Conservation (phyloP, 164 flowering plant genomes). For the Sedum album region DNA sequence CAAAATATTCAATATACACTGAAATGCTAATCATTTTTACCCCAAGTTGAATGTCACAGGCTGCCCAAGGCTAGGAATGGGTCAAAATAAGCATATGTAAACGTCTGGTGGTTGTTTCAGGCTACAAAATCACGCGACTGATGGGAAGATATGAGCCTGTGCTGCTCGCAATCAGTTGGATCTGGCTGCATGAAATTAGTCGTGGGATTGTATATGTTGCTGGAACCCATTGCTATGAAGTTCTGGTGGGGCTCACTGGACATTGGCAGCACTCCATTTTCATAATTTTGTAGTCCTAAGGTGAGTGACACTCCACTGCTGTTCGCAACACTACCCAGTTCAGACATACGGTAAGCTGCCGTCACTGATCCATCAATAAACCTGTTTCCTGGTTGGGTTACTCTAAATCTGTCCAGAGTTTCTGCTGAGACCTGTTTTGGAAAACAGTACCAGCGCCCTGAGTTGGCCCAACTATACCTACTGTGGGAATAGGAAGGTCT, state of each 20-base stretch:
- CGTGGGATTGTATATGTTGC: constrained; percentile 40
- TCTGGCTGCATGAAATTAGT: constrained; percentile 35
- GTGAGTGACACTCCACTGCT: constrained; percentile 73
- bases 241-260: constrained; percentile 31
- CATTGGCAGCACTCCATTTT: constrained; percentile 40
- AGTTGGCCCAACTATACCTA: constrained; percentile 38
- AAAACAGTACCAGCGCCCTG: constrained; percentile 15
- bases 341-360: constrained; percentile 49
- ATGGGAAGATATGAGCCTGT: constrained; percentile 53
- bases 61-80: neutral
- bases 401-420: neutral
- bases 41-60: neutral
- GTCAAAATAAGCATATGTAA: neutral
- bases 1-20: constrained; percentile 3
- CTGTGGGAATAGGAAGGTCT: constrained; percentile 24
- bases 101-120: constrained; percentile 17
- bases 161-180: constrained; percentile 43
- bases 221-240: constrained; percentile 44
- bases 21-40: too few relatives aligned
- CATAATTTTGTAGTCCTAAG: constrained; percentile 72
- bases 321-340: constrained; percentile 53
- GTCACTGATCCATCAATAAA: constrained; percentile 43
- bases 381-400: constrained; percentile 38
- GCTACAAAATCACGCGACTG: constrained; percentile 75
- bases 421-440: constrained; percentile 16